A percentile compares a stretch with the other conserved stretches of the same genome.
phyloP scores from a whole-genome alignment of 2,329 filamentous ascomycete genomes.

The Claviceps sp. region DNA sequence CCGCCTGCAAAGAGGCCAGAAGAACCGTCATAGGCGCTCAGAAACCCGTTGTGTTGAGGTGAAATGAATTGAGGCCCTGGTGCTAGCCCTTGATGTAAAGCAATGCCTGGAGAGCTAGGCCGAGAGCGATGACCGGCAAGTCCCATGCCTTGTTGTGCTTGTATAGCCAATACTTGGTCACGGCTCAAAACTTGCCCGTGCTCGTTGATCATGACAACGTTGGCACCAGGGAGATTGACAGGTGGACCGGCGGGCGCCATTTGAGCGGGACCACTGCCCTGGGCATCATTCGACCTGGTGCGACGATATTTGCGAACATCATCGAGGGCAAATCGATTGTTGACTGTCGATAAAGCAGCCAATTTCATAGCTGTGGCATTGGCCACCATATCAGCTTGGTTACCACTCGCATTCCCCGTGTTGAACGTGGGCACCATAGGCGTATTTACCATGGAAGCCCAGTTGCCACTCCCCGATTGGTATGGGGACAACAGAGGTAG shows the following conservation, averaged over 20 bases:
- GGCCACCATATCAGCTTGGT: constrained; percentile 92
- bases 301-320: constrained; percentile 95
- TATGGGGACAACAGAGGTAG: constrained; percentile 80
- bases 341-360: constrained; percentile 90
- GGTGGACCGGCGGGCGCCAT: constrained; percentile 53
- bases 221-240: constrained; percentile 53
- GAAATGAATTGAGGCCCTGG: constrained; percentile 62
- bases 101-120: constrained; percentile 77
- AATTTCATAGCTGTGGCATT: constrained; percentile 99
- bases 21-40: constrained; percentile 71
- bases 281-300: constrained; percentile 74
- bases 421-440: constrained; percentile 86
- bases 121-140: constrained; percentile 64
- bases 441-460: constrained; percentile 97
- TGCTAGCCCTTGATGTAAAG: constrained; percentile 56
- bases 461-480: constrained; percentile 70
- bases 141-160: constrained; percentile 51
- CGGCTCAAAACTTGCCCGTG: constrained; percentile 75
- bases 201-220: constrained; percentile 89
- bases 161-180: constrained; percentile 73
- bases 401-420: constrained; percentile 34
- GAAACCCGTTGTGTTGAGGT: constrained; percentile 86
- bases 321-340: constrained; percentile 93
- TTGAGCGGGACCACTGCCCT: constrained; percentile 45
- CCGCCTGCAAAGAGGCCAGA: constrained; percentile 58